These are phyloP conservation scores for Skeletonema grethae DNA, from an alignment of 108 stramenopile species.

Conservation along the genomic window DNA sequence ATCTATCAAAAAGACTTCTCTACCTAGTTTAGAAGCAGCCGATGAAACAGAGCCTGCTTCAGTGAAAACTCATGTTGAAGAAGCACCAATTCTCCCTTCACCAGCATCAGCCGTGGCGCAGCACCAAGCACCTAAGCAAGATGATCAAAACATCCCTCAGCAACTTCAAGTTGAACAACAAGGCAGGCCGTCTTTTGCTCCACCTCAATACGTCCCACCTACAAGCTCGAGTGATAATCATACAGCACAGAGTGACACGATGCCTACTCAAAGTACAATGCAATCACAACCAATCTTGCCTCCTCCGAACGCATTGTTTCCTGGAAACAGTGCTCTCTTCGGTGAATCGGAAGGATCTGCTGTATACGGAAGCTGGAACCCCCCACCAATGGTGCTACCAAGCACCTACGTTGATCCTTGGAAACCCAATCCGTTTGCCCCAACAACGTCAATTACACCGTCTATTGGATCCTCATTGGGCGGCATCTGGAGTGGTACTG, in stretches of 20 bases:
- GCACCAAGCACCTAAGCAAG: neutral
- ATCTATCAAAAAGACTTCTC: slow-evolving; percentile 18
- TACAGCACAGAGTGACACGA: neutral
- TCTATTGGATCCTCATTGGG: slow-evolving; percentile 15
- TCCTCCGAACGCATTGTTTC: slow-evolving; percentile 29
- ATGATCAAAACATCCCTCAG: slow-evolving; percentile 1
- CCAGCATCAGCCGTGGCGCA: neutral
- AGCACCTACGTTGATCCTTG: slow-evolving; percentile 35
- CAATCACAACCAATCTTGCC: slow-evolving; percentile 16
- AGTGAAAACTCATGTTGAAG: neutral
- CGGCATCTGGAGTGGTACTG: slow-evolving; percentile 29
- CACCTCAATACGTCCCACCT: neutral
- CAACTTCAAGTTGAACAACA: neutral
- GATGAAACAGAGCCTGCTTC: neutral
- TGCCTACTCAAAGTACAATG: neutral
- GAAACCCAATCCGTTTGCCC: slow-evolving; percentile 45
- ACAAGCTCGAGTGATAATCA: neutral
- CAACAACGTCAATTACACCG: slow-evolving; percentile 9
- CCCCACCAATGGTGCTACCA: slow-evolving; percentile 29
- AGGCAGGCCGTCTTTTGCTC: neutral
- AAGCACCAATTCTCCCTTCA: slow-evolving; percentile 2
- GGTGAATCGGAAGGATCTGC: slow-evolving; percentile 30
- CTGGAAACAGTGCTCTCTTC: slow-evolving; percentile 41
- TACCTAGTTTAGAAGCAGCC: slow-evolving; percentile 2
- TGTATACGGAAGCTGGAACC: slow-evolving; percentile 41